Evolutionary conservation across 768 basidiomycete genomes (phyloP), one percentile per base, ranked within the genome.

Genomic region (Tricholoma furcatifolium): DNA sequence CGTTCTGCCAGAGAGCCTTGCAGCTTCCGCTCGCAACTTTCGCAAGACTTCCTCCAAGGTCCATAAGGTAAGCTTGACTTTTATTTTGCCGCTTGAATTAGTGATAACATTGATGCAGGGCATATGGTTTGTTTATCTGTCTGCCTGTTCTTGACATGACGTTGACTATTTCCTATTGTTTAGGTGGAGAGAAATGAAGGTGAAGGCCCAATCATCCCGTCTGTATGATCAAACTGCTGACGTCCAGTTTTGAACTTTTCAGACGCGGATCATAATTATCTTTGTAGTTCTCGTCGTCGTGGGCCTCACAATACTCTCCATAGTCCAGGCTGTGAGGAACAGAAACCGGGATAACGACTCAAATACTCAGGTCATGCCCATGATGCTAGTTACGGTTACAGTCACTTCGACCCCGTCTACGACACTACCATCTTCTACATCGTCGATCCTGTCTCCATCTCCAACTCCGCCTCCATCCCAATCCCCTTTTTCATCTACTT

Each of bases 111-210:
- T 23, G 11, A 17, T 36, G 4, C 59, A 91, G 90, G 91, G 88
- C 64, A 92, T 92, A 89, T 92, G 91, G 91, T 91, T 81, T 71
- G 87, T 72, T 50, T 46, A 40, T 50, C 34, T 43, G 43, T 18
- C 24, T 43, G 7, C 34, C 30, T 43, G n/a, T 32, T 35, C 35
- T 41, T 43, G 46, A 36, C 32, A 23, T 44, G 43, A 43, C 5
- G 5, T 39, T 48, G 30, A 40, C 38, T 14, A 7, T 61, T 52
- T 42, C 60, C 58, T 20, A 10, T 21, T 12, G 12, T 17, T n/a
- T 10, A 92, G 91, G 91, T 94, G 93, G 93, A 94, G 96, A 71
- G 93, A 96, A 68, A 91, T 93, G 90, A 93, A 93, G 85, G 91
- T 87, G 17, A 27, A 27, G 7, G 27, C 27, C 7, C 7, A 7